A percentile compares a stretch with the other conserved stretches of the same genome.
phyloP scores from a whole-genome alignment of 768 basidiomycete species.

The Cyclocybe aegerita region DNA sequence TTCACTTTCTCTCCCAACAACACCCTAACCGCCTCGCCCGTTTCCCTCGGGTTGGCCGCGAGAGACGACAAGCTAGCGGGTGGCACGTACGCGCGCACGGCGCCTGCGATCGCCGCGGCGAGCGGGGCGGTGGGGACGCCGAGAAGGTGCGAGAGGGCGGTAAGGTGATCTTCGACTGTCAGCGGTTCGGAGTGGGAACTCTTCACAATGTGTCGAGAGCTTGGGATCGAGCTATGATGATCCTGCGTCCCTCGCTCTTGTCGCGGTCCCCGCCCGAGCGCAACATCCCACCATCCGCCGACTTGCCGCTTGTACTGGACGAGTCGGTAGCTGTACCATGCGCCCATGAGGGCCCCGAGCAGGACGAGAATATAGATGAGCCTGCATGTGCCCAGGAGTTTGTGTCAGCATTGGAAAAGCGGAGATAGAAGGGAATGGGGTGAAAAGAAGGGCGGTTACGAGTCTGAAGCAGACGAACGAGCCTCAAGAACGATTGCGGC shows the following conservation, averaged over 20 bases:
- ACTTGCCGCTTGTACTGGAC: slow-evolving; percentile 50
- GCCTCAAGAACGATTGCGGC: too few relatives aligned
- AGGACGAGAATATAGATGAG: slow-evolving; percentile 51
- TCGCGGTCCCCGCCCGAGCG: slow-evolving; percentile 37
- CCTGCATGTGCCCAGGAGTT: slow-evolving; percentile 11
- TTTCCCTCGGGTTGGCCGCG: slow-evolving; percentile 38
- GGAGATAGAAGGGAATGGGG: too few relatives aligned
- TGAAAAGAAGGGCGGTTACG: too few relatives aligned
- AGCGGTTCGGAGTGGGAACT: background rate
- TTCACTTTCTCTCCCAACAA: slow-evolving; percentile 27
- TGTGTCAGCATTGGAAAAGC: too few relatives aligned
- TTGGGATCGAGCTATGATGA: background rate
- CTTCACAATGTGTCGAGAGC: slow-evolving; percentile 3
- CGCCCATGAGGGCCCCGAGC: slow-evolving; percentile 39
- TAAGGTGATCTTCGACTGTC: slow-evolving; percentile 55
- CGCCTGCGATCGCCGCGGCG: slow-evolving; percentile 62
- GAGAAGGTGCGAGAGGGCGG: slow-evolving; percentile 58
- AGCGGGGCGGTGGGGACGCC: slow-evolving; percentile 62
- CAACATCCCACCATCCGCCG: slow-evolving; percentile 63
- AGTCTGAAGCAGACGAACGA: too few relatives aligned
- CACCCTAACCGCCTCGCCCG: slow-evolving; percentile 40
- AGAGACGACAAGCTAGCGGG: slow-evolving; percentile 59
- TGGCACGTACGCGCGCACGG: slow-evolving; percentile 58
- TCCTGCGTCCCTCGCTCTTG: slow-evolving; percentile 1
- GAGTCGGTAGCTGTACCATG: slow-evolving; percentile 51